These are phyloP conservation scores for Diaporthe sp. DNA, from an alignment of 2,329 filamentous ascomycete genomes.

Conservation along the genomic window DNA sequence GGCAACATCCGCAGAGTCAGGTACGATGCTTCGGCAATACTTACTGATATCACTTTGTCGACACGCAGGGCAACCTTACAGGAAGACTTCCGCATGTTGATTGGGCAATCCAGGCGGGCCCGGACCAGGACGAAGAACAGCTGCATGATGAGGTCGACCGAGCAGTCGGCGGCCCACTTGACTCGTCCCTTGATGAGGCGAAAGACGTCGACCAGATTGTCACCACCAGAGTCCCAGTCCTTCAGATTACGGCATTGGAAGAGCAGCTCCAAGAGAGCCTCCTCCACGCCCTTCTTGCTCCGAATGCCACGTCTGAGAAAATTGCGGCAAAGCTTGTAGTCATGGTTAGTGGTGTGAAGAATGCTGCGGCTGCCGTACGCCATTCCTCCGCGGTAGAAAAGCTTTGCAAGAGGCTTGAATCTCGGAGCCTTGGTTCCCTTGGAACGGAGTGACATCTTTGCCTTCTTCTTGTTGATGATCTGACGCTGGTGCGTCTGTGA, in stretches of 20 bases:
- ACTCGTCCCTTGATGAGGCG: conserved; percentile 4
- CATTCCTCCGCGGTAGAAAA: conserved; percentile 7
- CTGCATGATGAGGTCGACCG: conserved; percentile 14
- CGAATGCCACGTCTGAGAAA: neutral
- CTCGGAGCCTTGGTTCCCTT: neutral
- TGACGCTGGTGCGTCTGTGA: neutral
- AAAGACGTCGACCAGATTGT: neutral
- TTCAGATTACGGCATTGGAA: conserved; percentile 5
- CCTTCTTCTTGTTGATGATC: neutral
- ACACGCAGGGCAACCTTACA: neutral
- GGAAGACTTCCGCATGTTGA: neutral
- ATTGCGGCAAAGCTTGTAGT: neutral
- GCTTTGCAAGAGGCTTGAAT: neutral
- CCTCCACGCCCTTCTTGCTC: neutral
- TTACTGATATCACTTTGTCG: conserved; percentile 6
- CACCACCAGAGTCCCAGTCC: conserved; percentile 2
- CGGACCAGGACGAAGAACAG: neutral
- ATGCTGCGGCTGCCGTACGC: neutral
- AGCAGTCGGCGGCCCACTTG: neutral
- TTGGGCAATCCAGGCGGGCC: neutral
- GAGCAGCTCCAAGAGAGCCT: neutral
- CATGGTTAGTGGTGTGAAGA: neutral
- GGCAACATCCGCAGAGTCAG: neutral
- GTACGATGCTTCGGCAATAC: neutral
- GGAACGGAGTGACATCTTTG: no score